Evolutionary conservation across 176 grass and related monocot genomes (phyloP), one percentile per base, ranked within the genome.

Genomic region (Paspalum vaginatum): DNA sequence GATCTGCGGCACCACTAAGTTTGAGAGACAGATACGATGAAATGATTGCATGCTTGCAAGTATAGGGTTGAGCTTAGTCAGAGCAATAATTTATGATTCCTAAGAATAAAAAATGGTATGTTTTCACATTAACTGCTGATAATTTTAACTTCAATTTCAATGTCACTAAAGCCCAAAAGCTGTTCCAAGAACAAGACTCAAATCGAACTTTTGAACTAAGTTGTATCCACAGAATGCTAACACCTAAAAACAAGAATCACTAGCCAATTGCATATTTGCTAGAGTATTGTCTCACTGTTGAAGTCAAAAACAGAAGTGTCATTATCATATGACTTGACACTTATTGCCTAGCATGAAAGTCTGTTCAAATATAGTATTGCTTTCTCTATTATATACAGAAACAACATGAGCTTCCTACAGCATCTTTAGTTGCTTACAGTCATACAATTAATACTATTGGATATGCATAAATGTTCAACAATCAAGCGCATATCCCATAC

Each of bases 1-100:
- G 51, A 99, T 89, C 96, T 99, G 82, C 37, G 40, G 47, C 52
- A 44, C 9, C 72, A 7, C 39, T 14, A 77, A 47, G 37, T 74
- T 61, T 46, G 44, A 61, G 20, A 72, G 78, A 58, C 26, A 65
- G 13, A 88, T 41, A 6, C 1, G 55, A 20, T 7, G 2, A 20
- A 61, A 61, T 11, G 17, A 20, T 38, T 14, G 22, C 50, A 22
- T 12, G 13, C 43, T 70, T 71, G 16, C 0, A 70, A 73, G 62
- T 54, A 47, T 42, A 72, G 17, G 64, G 37, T 24, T 37, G 43
- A 80, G 55, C 49, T 66, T 66, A 74, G 20, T n/a, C 47, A 10
- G 42, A 74, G 25, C 20, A 81, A 61, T 9, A 7, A 44, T 61
- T 16, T 52, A 25, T 43, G 45, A 60, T 37, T 50, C 6, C 18